Evolutionary conservation across 2,329 filamentous ascomycete species (phyloP).

Genomic region (Penicillium sp.): DNA sequence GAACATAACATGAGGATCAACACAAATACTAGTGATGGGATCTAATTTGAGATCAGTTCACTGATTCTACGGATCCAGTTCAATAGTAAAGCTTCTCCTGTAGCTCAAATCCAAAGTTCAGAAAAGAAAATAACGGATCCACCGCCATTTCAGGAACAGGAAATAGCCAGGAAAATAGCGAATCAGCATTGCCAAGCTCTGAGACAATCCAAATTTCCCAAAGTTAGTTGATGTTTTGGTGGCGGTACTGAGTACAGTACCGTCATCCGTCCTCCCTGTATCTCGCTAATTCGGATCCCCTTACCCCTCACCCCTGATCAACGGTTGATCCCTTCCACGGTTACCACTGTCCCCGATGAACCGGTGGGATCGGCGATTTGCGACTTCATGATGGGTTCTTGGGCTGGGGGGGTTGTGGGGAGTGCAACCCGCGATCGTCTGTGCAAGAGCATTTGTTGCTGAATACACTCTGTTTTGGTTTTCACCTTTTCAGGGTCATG

Average conservation of each 20-base stretch:
- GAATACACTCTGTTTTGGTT: not conserved
- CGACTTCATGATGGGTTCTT: conserved; percentile 9
- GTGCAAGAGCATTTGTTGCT: not conserved
- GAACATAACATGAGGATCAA: not conserved
- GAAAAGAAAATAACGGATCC: not conserved
- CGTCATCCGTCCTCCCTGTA: not conserved
- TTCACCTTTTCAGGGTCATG: not conserved
- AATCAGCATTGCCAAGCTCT: not conserved
- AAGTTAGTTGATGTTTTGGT: not conserved
- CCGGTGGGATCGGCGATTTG: conserved; percentile 17
- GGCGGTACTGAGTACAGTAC: not conserved
- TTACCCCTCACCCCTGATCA: conserved; percentile 19
- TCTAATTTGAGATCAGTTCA: not conserved
- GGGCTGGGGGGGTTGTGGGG: conserved; percentile 10
- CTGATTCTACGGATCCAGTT: not conserved
- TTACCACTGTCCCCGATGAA: conserved; percentile 10
- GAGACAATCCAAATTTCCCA: conserved; percentile 17
- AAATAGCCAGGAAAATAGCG: not conserved
- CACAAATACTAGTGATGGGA: not conserved
- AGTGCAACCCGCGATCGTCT: not conserved
- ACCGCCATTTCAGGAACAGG: conserved; percentile 8
- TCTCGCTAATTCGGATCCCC: not conserved
- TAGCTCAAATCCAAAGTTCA: not conserved
- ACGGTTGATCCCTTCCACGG: conserved; percentile 13
- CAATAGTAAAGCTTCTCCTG: not conserved